Conservation (phyloP, 495 filamentous ascomycete genomes). For the Poronia punctata region DNA sequence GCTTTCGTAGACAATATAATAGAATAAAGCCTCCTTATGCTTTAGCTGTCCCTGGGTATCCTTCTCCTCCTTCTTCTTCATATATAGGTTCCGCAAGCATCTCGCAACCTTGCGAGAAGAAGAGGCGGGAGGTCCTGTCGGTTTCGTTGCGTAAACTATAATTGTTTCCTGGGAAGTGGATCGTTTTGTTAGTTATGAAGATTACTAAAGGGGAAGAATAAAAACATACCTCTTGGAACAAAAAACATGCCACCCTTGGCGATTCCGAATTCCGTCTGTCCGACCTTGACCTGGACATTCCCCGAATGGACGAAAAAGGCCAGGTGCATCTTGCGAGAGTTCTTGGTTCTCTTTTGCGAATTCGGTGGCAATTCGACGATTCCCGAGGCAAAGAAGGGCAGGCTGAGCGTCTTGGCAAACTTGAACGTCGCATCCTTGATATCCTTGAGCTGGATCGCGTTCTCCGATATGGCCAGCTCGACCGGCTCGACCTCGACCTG, state of each 20-base stretch:
- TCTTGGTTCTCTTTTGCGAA: slow-evolving; percentile 78
- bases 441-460: slow-evolving; percentile 65
- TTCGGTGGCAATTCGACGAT: slow-evolving; percentile 81
- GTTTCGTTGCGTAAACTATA: slow-evolving; percentile 76
- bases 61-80: slow-evolving; percentile 7
- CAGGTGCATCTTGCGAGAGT: slow-evolving; percentile 89
- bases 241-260: slow-evolving; percentile 84
- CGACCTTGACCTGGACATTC: slow-evolving; percentile 66
- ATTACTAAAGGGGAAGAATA: slow-evolving; percentile 6
- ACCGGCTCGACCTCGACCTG: slow-evolving; percentile 47
- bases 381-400: slow-evolving; percentile 79
- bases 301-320: slow-evolving; percentile 83
- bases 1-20: too few species aligned
- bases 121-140: slow-evolving; percentile 60
- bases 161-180: slow-evolving; percentile 56
- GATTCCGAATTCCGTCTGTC: slow-evolving; percentile 76
- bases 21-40: too few species aligned
- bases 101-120: slow-evolving; percentile 79
- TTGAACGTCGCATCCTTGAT: slow-evolving; percentile 70
- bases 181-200: not conserved
- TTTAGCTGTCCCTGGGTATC: too few species aligned
- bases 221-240: slow-evolving; percentile 79
- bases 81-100: slow-evolving; percentile 16
- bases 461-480: slow-evolving; percentile 67
- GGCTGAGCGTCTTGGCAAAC: slow-evolving; percentile 78